Percentiles rank a stretch among this genome's conserved stretches.
Conservation (phyloP, 768 basidiomycete species). For the Russula griseocarnosa region DNA sequence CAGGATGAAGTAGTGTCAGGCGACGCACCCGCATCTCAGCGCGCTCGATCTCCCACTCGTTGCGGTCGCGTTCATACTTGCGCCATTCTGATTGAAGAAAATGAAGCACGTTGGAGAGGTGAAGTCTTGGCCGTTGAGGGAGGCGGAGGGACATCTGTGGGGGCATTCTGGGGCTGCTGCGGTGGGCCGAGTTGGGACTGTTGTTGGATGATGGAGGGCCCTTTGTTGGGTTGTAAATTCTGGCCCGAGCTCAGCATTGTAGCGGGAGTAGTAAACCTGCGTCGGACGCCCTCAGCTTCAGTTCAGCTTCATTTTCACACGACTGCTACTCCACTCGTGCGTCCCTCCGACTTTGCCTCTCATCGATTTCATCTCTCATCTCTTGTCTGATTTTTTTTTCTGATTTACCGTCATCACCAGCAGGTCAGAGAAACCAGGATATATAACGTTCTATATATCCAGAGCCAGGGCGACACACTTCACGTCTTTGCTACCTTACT, state of each 20-base stretch:
- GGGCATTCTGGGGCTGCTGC: slow-evolving; percentile 49
- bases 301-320: not conserved
- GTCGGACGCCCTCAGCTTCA: not conserved
- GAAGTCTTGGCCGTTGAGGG: slow-evolving; percentile 86
- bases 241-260: slow-evolving; percentile 69
- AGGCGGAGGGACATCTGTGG: slow-evolving; percentile 59
- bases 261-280: slow-evolving; percentile 33
- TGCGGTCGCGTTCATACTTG: slow-evolving; percentile 94
- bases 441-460: too few species aligned
- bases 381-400: too few species aligned
- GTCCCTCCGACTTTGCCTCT: too few species aligned
- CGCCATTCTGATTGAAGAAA: slow-evolving; percentile 98
- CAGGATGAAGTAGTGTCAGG: slow-evolving; percentile 26
- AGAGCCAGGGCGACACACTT: too few species aligned
- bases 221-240: slow-evolving; percentile 34
- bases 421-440: too few species aligned
- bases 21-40: slow-evolving; percentile 94
- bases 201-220: slow-evolving; percentile 45
- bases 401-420: too few species aligned
- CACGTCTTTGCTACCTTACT: not conserved
- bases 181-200: slow-evolving; percentile 50
- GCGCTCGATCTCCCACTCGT: slow-evolving; percentile 99
- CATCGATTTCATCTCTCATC: too few species aligned
- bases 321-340: too few species aligned
- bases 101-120: slow-evolving; percentile 94